These are phyloP conservation scores for Ogataea populi-albae DNA, from an alignment of 805 yeast genomes.

Conservation along the genomic window DNA sequence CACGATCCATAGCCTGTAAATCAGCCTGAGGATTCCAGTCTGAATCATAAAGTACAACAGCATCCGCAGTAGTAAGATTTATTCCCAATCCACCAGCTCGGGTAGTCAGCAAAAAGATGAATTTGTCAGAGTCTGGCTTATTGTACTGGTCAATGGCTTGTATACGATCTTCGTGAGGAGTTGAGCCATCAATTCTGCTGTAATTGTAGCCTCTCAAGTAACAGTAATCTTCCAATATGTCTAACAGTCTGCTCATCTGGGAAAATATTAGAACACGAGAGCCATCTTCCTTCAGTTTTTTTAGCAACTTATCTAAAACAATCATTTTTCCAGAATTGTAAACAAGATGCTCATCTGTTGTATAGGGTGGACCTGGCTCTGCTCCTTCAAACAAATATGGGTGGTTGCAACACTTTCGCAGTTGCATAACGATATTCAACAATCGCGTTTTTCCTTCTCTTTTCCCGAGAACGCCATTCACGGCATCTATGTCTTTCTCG, in stretches of 20 bases:
- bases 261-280: conserved; percentile 89
- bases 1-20: conserved; percentile 97
- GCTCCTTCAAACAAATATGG: conserved; percentile 99
- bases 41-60: conserved; percentile 83
- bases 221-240: conserved; percentile 91
- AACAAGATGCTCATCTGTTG: conserved; percentile 93
- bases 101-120: conserved; percentile 82
- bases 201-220: conserved; percentile 77
- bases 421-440: conserved; percentile 92
- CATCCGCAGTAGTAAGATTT: conserved; percentile 87
- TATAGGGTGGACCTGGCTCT: conserved; percentile 97
- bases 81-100: conserved; percentile 98
- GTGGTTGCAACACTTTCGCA: conserved; percentile 95
- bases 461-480: conserved; percentile 92
- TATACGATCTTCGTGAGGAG: conserved; percentile 89
- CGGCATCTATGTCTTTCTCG: conserved; percentile 94
- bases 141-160: conserved; percentile 92
- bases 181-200: conserved; percentile 91
- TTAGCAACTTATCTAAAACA: conserved; percentile 77
- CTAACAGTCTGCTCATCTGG: conserved; percentile 89
- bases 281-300: conserved; percentile 68
- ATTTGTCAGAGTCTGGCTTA: conserved; percentile 75
- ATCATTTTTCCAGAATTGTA: conserved; percentile 88
- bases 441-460: conserved; percentile 89
- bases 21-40: conserved; percentile 99